Base-by-base conservation (phyloP, 805 yeast genomes). In the Suhomyces tanzawaensis region DNA sequence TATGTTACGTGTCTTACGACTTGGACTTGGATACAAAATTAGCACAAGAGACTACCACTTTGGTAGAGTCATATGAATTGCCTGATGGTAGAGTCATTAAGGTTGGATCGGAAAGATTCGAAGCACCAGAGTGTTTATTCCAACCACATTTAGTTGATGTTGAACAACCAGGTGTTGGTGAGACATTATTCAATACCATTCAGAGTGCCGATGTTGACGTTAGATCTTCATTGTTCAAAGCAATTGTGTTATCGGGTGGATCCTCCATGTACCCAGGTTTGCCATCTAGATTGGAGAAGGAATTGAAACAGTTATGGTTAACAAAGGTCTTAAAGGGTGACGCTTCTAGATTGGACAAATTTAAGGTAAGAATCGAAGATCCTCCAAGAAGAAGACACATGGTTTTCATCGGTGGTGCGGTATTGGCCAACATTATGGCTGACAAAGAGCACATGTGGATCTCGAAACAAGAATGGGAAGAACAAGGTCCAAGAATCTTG, bases 381-480 rank as follows among this genome's bases (percentile, higher is more conserved):
- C 98, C 99, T 29, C 99, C 99, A 50, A 81, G 98, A 72, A 88
- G 99, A 74, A 85, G 90, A 62, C 96, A 93, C 64, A 91, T 93
- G 97, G 99, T 93, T 24, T 93, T 93, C 66, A 82, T 91, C 49
- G 99, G 99, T 52, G 99, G 99, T 53, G 98, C 98, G 4, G 98
- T 93, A 15, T 74, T 93, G 58, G 98, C 99, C 23, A 88, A 85
- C 58, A 91, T 93, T 51, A 93, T 93, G 98, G 95, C 95, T 32
- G 96, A 90, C 62, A 93, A 91, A 64, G 97, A 90, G 49, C 97
- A 90, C 57, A 86, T 93, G 95, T 93, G 99, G 99, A 79, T 93
- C 50, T 73, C 87, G 37, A 90, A 85, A 60, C 88, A 85, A 60
- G 99, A 93, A 67, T 93, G 98, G 98, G 93, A 88, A 61, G 99